Conservation (phyloP, 225 moss, liverwort and hornwort species). For the Straminergon stramineum region DNA sequence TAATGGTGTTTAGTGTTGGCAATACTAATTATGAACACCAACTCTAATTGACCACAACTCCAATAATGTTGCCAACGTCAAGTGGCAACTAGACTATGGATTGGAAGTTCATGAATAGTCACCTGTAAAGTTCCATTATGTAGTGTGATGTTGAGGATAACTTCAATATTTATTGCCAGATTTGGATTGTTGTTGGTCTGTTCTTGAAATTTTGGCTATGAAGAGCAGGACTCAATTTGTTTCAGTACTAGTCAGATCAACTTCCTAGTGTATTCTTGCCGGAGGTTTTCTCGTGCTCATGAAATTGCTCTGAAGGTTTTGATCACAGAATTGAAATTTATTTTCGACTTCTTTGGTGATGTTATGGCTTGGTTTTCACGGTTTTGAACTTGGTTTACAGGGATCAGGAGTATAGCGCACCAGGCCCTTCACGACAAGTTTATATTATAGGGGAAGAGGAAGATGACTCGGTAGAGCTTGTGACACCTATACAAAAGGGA, state of each 20-base stretch:
- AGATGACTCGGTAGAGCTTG: conserved; percentile 42
- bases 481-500: conserved; percentile 37
- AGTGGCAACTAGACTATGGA: background rate
- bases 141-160: background rate
- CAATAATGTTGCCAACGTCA: background rate
- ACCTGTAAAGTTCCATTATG: background rate
- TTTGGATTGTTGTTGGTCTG: background rate
- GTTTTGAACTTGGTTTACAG: conserved; percentile 24
- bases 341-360: background rate
- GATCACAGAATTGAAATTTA: background rate
- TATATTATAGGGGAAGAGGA: conserved; percentile 49
- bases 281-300: background rate
- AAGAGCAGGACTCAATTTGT: background rate
- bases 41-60: background rate
- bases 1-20: background rate
- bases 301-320: background rate
- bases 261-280: background rate
- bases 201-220: background rate
- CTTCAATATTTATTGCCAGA: background rate
- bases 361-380: background rate
- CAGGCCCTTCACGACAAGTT: conserved; percentile 20
- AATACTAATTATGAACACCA: background rate
- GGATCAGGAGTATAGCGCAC: conserved; percentile 27
- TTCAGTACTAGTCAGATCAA: background rate
- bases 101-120: background rate